These are phyloP conservation scores for Chamaenerion angustifolium DNA, from an alignment of 345 rosid genomes.

Conservation along the genomic window DNA sequence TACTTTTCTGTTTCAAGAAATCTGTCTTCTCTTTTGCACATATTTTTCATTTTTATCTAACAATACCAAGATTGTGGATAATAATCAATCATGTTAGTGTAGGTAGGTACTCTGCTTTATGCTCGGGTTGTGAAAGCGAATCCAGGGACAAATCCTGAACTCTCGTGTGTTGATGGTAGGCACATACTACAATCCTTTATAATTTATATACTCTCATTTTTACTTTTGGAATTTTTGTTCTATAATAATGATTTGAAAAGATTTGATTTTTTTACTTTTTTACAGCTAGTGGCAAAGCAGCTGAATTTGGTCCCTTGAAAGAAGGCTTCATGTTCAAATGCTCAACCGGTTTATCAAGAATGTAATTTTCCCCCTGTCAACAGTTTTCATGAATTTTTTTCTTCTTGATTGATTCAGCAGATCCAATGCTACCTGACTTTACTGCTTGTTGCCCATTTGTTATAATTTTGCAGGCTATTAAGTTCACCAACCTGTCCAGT, in stretches of 20 bases:
- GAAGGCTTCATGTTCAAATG: constrained; percentile 80
- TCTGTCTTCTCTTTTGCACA: not conserved
- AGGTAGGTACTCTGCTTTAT: constrained; percentile 68
- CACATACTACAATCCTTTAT: not conserved
- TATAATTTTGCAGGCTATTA: constrained; percentile 33
- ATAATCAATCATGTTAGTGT: constrained; percentile 12
- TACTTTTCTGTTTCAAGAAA: not conserved
- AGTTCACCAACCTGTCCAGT: constrained; percentile 65
- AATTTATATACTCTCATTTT: constrained; percentile 4
- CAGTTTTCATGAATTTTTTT: not conserved
- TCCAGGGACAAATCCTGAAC: constrained; percentile 58
- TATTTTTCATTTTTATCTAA: not conserved
- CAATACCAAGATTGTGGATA: not conserved
- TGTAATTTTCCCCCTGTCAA: constrained; percentile 21
- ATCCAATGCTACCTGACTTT: not conserved
- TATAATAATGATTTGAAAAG: not conserved
- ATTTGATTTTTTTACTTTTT: not conserved
- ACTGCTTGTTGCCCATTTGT: not conserved
- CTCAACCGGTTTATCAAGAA: constrained; percentile 68
- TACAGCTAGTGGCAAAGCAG: constrained; percentile 69
- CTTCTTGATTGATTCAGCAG: too few species aligned
- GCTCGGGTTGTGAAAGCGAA: constrained; percentile 66
- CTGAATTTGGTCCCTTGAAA: constrained; percentile 54
- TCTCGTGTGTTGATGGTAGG: constrained; percentile 66
- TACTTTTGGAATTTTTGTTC: constrained; percentile 1